These are phyloP conservation scores for Pseudogymnoascus sp. DNA, from an alignment of 2,329 filamentous ascomycete genomes.

Conservation along the genomic window DNA sequence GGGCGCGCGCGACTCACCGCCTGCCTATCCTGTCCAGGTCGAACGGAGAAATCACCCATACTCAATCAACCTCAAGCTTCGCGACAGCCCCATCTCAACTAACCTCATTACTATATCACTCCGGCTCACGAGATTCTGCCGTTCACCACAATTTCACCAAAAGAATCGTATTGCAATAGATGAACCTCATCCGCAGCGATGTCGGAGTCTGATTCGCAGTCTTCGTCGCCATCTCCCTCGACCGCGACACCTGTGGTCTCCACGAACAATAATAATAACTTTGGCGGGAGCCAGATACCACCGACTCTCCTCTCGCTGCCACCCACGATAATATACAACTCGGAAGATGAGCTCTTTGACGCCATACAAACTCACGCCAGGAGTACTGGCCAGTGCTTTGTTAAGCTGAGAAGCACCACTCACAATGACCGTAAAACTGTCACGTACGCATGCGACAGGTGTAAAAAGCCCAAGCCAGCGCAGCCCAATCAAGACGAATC, in stretches of 20 bases:
- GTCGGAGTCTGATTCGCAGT: slow-evolving; percentile 2
- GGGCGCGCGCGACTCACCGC: background rate
- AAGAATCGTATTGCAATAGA: background rate
- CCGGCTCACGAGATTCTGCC: background rate
- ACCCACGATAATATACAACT: slow-evolving; percentile 3
- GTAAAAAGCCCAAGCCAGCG: slow-evolving; percentile 8
- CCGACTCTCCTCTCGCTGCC: background rate
- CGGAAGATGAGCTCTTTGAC: slow-evolving; percentile 6
- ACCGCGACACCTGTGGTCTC: background rate
- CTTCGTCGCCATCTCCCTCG: background rate
- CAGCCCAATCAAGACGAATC: background rate
- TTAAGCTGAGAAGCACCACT: slow-evolving; percentile 10
- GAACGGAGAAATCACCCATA: background rate
- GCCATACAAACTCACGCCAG: slow-evolving; percentile 5
- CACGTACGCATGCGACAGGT: slow-evolving; percentile 9
- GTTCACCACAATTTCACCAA: background rate
- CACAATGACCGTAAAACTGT: slow-evolving; percentile 10
- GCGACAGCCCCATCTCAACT: background rate
- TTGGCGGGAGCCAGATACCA: background rate
- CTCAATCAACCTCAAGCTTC: slow-evolving; percentile 2
- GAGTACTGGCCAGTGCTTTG: slow-evolving; percentile 8
- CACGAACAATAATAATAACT: background rate
- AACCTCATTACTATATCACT: background rate
- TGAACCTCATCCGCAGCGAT: background rate
- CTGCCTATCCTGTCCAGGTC: background rate